phyloP scores from a whole-genome alignment of 805 yeast genomes.

The Nakazawaea wickerhamii region DNA sequence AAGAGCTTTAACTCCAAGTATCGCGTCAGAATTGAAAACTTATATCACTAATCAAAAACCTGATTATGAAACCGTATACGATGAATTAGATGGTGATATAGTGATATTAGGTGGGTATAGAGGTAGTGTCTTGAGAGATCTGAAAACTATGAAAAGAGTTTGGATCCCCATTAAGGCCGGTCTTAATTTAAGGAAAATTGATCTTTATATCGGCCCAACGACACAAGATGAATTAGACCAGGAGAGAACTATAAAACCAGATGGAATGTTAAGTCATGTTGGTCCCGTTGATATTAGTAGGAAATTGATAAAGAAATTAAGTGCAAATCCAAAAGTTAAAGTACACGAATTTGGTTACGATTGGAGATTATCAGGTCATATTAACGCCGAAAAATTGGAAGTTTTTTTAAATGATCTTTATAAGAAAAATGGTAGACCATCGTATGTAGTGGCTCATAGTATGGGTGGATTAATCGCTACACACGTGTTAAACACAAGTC shows the following conservation, averaged over 20 bases:
- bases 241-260: constrained; percentile 52
- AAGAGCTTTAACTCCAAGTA: constrained; percentile 49
- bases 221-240: constrained; percentile 64
- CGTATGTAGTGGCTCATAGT: constrained; percentile 78
- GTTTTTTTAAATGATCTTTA: constrained; percentile 42
- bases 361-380: constrained; percentile 75
- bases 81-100: constrained; percentile 69
- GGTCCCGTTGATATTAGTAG: constrained; percentile 84
- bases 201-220: constrained; percentile 66
- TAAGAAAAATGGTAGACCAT: constrained; percentile 46
- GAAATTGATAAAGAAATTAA: constrained; percentile 50
- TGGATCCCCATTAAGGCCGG: constrained; percentile 92
- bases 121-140: constrained; percentile 71
- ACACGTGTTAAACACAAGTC: constrained; percentile 64
- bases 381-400: constrained; percentile 46
- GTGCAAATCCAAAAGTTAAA: constrained; percentile 49
- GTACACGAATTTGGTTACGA: constrained; percentile 86
- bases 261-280: constrained; percentile 71
- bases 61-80: constrained; percentile 42
- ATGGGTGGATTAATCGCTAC: constrained; percentile 93
- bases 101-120: constrained; percentile 85
- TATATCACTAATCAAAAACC: constrained; percentile 24
- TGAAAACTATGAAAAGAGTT: constrained; percentile 54
- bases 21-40: constrained; percentile 22
- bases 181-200: constrained; percentile 61